These are phyloP conservation scores for Tricholoma furcatifolium DNA, from an alignment of 768 basidiomycete genomes.

Conservation along the genomic window DNA sequence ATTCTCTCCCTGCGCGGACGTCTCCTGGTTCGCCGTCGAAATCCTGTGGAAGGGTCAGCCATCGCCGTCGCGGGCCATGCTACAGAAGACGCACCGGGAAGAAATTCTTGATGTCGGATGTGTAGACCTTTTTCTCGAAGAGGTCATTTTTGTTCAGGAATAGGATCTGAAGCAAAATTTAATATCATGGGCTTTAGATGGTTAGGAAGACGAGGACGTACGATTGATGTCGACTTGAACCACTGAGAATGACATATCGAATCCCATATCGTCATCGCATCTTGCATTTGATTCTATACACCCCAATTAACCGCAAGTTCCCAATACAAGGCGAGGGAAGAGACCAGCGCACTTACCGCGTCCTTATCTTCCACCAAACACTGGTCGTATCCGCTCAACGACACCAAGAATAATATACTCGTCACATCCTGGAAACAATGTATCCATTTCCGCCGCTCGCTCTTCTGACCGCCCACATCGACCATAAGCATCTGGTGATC, in stretches of 20 bases:
- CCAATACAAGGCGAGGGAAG: not conserved
- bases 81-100: conserved; percentile 62
- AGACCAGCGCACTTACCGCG: conserved; percentile 55
- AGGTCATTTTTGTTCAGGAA: conserved; percentile 96
- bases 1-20: conserved; percentile 76
- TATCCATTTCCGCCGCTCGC: conserved; percentile 91
- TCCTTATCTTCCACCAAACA: conserved; percentile 92
- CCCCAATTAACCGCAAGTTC: not conserved
- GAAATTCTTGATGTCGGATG: conserved; percentile 84
- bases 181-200: not conserved
- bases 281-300: conserved; percentile 93
- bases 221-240: conserved; percentile 94
- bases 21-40: conserved; percentile 79
- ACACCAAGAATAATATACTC: conserved; percentile 88
- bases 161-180: conserved; percentile 57
- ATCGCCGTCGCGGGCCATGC: not conserved
- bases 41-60: conserved; percentile 47
- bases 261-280: conserved; percentile 98
- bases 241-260: conserved; percentile 97
- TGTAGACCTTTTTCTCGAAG: conserved; percentile 79
- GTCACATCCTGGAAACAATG: conserved; percentile 96
- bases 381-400: conserved; percentile 91
- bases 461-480: conserved; percentile 93
- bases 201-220: conserved; percentile 24
- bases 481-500: conserved; percentile 91